Base-by-base conservation (phyloP, 352 stramenopile genomes). In the Globisporangium carolinianum region DNA sequence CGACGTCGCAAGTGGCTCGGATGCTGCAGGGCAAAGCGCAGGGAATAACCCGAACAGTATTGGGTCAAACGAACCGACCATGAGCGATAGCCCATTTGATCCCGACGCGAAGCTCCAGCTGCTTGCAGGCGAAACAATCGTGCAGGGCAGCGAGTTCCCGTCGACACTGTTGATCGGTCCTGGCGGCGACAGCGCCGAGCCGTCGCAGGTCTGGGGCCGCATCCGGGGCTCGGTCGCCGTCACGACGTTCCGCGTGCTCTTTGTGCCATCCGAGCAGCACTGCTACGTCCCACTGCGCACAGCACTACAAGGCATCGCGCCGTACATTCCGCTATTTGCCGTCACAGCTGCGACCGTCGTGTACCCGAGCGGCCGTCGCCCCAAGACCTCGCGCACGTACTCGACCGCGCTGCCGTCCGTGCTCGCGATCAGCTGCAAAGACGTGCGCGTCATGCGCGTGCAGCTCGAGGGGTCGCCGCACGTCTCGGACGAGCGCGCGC, bases 181-280 rank as follows among this genome's bases (percentile, higher is more conserved):
- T 24, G 68, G 64, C 15, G 79, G 69, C 11, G 82, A 92, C 57
- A 72, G 71, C 9, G 72, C 73, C 38, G 83, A 92, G 36, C 68
- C 67, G 3, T 74, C 83, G 36, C 61, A 69, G 2, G 61, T 87
- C 4, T 92, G 83, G 83, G 75, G 78, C 1, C 68, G 79, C n/a
- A 67, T 90, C 61, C 76, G 75, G 17, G 84, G 82, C 9, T 68
- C 77, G 55, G 55, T 92, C 2, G 63, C 69, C 2, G 70, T 91
- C 50, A 94, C 84, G 11, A 94, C 91, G 62, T 94, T 87, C 51
- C 72, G 84, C 10, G 73, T 94, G 17, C 63, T 91, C 4, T 91
- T 94, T 47, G 71, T 79, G 7, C 73, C 78, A 17, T 73, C 87
- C 5, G 80, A 91, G 24, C 24, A 32, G 24, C 63, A 70, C 36